Percentiles rank a stretch among this genome's conserved stretches.
These are phyloP conservation scores for Lactarius akahatsu DNA, from an alignment of 768 basidiomycete species.

Conservation along the genomic window DNA sequence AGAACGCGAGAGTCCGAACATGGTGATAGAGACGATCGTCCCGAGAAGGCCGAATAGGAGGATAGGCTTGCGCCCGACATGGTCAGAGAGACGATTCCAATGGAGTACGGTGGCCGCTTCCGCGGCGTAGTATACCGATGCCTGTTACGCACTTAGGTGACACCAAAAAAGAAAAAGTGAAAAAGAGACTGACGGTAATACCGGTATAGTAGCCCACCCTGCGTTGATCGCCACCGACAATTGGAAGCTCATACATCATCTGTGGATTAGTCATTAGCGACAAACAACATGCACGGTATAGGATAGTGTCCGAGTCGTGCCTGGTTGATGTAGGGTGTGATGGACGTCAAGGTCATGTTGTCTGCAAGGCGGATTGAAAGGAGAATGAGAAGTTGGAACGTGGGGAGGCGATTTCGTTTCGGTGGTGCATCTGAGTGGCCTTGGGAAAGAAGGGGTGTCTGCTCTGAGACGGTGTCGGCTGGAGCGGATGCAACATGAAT, in stretches of 20 bases:
- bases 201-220: slow-evolving; percentile 51
- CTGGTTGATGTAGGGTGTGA: slow-evolving; percentile 53
- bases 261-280: slow-evolving; percentile 20
- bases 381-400: background rate
- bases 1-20: slow-evolving; percentile 39
- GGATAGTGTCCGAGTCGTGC: slow-evolving; percentile 30
- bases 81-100: slow-evolving; percentile 48
- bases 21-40: slow-evolving; percentile 35
- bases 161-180: background rate
- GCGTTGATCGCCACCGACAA: slow-evolving; percentile 45
- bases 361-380: background rate
- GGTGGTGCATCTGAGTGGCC: background rate
- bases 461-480: background rate
- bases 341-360: slow-evolving; percentile 23
- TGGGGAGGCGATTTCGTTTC: background rate
- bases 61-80: slow-evolving; percentile 47
- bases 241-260: slow-evolving; percentile 43
- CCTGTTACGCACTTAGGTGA: slow-evolving; percentile 32
- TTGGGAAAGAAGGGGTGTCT: slow-evolving; percentile 6
- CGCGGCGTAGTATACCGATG: slow-evolving; percentile 47
- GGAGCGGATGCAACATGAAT: no score
- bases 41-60: slow-evolving; percentile 40
- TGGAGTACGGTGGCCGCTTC: slow-evolving; percentile 46
- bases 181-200: slow-evolving; percentile 41
- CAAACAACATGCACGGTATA: background rate